Base-by-base conservation (phyloP, 2,329 filamentous ascomycete species). In the Fusarium mundagurra region DNA sequence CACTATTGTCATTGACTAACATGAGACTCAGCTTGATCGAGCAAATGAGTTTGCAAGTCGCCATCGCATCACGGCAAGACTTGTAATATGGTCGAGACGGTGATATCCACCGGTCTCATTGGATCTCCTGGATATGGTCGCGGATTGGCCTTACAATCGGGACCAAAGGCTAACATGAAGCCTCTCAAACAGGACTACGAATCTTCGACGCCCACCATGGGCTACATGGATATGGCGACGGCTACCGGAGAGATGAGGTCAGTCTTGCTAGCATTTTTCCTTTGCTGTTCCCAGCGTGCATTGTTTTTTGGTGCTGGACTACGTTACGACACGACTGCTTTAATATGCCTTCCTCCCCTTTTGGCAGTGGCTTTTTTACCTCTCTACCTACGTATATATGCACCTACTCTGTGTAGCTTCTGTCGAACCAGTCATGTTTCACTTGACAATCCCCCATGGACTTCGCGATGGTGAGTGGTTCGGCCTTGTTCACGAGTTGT, bases 161-260 rank as follows among this genome's bases (percentile, higher is more conserved):
- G 47, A 45, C 57, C 66, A 68, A 69, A 54, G 43, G 70, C 77
- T 78, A 68, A 79, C 67, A 68, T 62, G 44, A 62, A 63, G 58
- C 72, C 71, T 64, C 71, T 81, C 74, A 76, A 84, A 81, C 84
- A 89, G 86, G 88, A 88, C 79, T 89, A 88, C 83, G 86, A 88
- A 82, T 84, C 86, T 81, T 86, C 88, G 81, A 84, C 87, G 81
- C 82, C 80, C 77, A 86, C 85, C 80, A 83, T 89, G 80, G 87
- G 88, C 76, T 89, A 88, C 79, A 84, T 89, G 79, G 86, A 88
- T 61, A 84, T 89, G 77, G 85, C 84, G 62, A 81, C 85, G 59
- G 83, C 85, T 76, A 79, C 83, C 38, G 81, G 80, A 85, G 88
- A 89, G 79, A 88, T 89, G 83, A 87, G 88, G 88, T 89, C 81